phyloP scores from a whole-genome alignment of 495 filamentous ascomycete species.

The Neurospora sp. region DNA sequence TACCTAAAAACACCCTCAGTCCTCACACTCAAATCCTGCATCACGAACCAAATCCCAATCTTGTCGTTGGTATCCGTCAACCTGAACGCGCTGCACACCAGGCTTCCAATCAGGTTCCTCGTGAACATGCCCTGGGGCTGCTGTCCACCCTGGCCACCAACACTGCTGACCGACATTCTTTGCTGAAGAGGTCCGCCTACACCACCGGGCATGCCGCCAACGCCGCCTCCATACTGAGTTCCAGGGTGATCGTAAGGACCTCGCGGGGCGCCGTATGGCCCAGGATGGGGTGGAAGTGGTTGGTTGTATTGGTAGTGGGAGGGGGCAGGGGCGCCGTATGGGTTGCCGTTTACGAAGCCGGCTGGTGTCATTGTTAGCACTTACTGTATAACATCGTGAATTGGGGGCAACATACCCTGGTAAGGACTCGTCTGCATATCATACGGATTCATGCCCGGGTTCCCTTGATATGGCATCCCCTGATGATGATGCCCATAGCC shows the following conservation, averaged over 20 bases:
- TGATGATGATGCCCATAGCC: conserved; percentile 10
- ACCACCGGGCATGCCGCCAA: conserved; percentile 4
- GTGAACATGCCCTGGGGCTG: conserved; percentile 84
- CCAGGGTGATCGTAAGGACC: conserved; percentile 10
- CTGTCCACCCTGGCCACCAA: conserved; percentile 5
- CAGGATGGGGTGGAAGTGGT: conserved; percentile 10
- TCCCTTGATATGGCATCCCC: conserved; percentile 11
- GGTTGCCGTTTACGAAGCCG: conserved; percentile 8
- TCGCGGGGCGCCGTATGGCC: conserved; percentile 14
- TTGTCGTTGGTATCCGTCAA: conserved; percentile 73
- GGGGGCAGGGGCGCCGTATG: conserved; percentile 18
- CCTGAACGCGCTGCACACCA: conserved; percentile 82
- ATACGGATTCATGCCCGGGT: conserved; percentile 15
- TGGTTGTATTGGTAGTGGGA: conserved; percentile 16
- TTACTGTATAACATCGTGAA: not conserved
- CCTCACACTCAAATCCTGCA: conserved; percentile 89
- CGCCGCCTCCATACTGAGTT: not conserved
- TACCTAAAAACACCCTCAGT: conserved; percentile 90
- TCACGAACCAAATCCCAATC: conserved; percentile 92
- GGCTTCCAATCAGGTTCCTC: conserved; percentile 86
- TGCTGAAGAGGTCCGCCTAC: conserved; percentile 2
- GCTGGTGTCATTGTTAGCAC: not conserved
- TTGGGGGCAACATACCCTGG: conserved; percentile 6
- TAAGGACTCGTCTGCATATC: conserved; percentile 14
- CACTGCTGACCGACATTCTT: conserved; percentile 25